phyloP scores from a whole-genome alignment of 768 basidiomycete genomes.

The Boletus subcaerulescens region DNA sequence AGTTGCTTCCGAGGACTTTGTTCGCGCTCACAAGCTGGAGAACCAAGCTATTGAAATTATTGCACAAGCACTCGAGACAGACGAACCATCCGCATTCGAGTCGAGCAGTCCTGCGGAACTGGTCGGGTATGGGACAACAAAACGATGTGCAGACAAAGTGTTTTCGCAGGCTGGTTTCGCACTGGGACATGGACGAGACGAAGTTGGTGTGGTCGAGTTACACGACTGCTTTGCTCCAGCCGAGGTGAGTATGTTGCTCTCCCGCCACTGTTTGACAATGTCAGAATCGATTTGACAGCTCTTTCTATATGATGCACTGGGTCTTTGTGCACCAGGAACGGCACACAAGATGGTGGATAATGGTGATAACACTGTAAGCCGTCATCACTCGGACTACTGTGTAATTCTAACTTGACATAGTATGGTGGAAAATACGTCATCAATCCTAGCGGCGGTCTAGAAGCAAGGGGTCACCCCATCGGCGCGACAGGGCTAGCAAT shows the following conservation, averaged over 20 bases:
- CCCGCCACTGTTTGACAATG: neutral
- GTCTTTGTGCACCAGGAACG: conserved; percentile 59
- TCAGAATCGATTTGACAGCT: conserved; percentile 41
- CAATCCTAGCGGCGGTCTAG: conserved; percentile 82
- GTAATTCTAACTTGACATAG: conserved; percentile 30
- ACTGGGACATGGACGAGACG: conserved; percentile 57
- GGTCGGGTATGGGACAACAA: conserved; percentile 74
- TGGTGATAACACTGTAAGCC: conserved; percentile 71
- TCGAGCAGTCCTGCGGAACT: conserved; percentile 68
- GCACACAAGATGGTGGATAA: conserved; percentile 71
- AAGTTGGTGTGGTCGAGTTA: conserved; percentile 75
- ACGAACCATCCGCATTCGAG: conserved; percentile 59
- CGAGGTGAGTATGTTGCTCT: conserved; percentile 45
- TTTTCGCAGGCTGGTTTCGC: conserved; percentile 68
- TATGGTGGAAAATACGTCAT: conserved; percentile 82
- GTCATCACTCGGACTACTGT: neutral
- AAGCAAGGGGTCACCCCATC: conserved; percentile 80
- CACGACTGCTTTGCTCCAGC: conserved; percentile 85
- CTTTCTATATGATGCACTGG: conserved; percentile 74
- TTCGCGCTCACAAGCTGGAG: conserved; percentile 64
- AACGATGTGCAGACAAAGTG: conserved; percentile 59
- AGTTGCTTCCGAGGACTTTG: conserved; percentile 75
- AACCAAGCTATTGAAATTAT: conserved; percentile 86
- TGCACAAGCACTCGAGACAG: conserved; percentile 60
- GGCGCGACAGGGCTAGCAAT: conserved; percentile 78